Conservation (phyloP, 2,329 filamentous ascomycete genomes). For the Teratosphaeriaceae sp. region DNA sequence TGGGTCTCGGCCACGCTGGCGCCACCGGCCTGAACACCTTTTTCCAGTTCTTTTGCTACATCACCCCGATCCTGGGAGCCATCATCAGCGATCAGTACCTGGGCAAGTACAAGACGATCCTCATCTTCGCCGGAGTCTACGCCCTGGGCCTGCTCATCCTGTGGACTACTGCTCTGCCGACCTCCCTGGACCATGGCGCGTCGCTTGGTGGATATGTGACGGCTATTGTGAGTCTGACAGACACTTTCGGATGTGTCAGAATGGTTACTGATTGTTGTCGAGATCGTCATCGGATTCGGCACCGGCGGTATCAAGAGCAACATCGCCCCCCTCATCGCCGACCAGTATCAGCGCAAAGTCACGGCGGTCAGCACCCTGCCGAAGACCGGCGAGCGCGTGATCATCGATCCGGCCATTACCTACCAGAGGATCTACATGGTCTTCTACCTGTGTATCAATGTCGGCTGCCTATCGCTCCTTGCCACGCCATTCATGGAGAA, state of each 20-base stretch:
- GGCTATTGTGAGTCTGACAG: too few relatives aligned
- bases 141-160: conserved; percentile 62
- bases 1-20: conserved; percentile 35
- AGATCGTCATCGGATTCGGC: conserved; percentile 65
- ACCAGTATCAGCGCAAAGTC: conserved; percentile 39
- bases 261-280: too few relatives aligned
- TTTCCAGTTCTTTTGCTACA: conserved; percentile 45
- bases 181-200: conserved; percentile 53
- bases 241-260: too few relatives aligned
- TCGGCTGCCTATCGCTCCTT: conserved; percentile 62
- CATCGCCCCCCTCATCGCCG: conserved; percentile 49
- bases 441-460: conserved; percentile 67
- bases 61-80: conserved; percentile 41
- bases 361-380: conserved; percentile 33
- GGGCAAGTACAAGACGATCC: conserved; percentile 64
- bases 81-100: conserved; percentile 59
- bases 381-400: conserved; percentile 38
- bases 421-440: conserved; percentile 50
- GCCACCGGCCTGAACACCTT: conserved; percentile 41
- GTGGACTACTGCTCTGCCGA: conserved; percentile 57
- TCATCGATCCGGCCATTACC: conserved; percentile 42
- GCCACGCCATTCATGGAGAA: conserved; percentile 50
- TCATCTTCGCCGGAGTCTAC: conserved; percentile 57
- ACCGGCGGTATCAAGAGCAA: conserved; percentile 80
- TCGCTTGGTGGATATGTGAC: conserved; percentile 56